Conservation (phyloP, 1,284 basidiomycete species). For the Fomitopsis pinicola region DNA sequence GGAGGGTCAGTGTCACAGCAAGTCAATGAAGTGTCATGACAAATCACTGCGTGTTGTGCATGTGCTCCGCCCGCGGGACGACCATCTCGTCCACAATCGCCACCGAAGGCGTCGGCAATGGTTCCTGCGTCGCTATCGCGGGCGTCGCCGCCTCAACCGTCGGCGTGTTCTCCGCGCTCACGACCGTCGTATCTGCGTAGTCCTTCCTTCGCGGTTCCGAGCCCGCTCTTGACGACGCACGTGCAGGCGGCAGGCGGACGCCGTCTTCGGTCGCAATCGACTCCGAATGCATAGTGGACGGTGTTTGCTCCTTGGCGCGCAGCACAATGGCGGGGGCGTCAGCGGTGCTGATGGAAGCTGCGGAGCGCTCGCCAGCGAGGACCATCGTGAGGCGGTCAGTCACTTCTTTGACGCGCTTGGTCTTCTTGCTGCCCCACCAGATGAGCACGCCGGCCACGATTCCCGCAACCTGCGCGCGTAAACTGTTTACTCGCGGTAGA, state of each 20-base stretch:
- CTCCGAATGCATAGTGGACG: not conserved
- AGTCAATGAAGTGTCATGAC: no score
- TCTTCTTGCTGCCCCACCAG: constrained; percentile 73
- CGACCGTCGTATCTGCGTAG: constrained; percentile 3
- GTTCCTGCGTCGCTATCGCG: not conserved
- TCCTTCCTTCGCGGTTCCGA: constrained; percentile 9
- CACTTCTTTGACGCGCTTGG: constrained; percentile 75
- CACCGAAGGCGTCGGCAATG: constrained; percentile 12
- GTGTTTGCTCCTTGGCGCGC: not conserved
- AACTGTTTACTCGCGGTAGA: not conserved
- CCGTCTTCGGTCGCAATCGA: not conserved
- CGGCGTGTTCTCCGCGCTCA: not conserved
- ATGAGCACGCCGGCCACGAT: constrained; percentile 78
- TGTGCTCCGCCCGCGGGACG: constrained; percentile 22
- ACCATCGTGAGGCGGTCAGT: constrained; percentile 67
- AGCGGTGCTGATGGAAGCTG: not conserved
- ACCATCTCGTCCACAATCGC: constrained; percentile 31
- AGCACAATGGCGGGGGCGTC: not conserved
- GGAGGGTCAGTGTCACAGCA: not conserved
- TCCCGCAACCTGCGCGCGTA: constrained; percentile 35
- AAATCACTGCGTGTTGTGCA: not conserved
- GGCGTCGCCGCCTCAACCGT: not conserved
- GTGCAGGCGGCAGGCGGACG: not conserved
- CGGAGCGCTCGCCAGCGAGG: constrained; percentile 40
- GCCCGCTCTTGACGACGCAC: not conserved